Evolutionary conservation across 106 monocot genomes (phyloP).

Genomic region (Dendrobium catenatum): DNA sequence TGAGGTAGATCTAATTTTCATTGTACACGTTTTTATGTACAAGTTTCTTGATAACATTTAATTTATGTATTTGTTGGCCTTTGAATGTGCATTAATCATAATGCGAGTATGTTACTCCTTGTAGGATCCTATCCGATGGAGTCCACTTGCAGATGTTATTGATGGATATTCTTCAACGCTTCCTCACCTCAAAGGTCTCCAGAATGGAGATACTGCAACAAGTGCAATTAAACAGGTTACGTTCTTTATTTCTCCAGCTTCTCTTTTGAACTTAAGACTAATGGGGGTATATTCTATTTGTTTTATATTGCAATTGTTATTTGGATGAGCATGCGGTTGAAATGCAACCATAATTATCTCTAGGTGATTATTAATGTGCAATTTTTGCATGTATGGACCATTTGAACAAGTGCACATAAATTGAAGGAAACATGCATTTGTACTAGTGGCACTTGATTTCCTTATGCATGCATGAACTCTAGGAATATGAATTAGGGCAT

Average conservation of each 20-base stretch:
- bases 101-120: slow-evolving; percentile 1
- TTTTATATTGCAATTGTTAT: neutral
- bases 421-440: neutral
- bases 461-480: too few relatives aligned
- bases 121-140: slow-evolving; percentile 97
- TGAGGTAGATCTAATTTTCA: slow-evolving; percentile 52
- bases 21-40: neutral
- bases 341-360: neutral
- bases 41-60: neutral
- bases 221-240: slow-evolving; percentile 96
- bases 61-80: neutral
- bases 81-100: neutral
- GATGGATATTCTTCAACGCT: slow-evolving; percentile 99
- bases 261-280: too few relatives aligned
- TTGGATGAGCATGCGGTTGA: too few relatives aligned
- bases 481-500: too few relatives aligned
- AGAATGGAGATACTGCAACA: slow-evolving; percentile 98
- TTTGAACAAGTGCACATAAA: too few relatives aligned
- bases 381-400: too few relatives aligned
- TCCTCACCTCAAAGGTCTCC: slow-evolving; percentile 98
- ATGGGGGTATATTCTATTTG: neutral
- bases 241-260: neutral
- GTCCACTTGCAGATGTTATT: slow-evolving; percentile 82
- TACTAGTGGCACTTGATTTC: neutral
- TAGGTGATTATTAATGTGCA: neutral